Conservation (phyloP, 192 early-diverging fungal species). For the Diversispora epigaea region DNA sequence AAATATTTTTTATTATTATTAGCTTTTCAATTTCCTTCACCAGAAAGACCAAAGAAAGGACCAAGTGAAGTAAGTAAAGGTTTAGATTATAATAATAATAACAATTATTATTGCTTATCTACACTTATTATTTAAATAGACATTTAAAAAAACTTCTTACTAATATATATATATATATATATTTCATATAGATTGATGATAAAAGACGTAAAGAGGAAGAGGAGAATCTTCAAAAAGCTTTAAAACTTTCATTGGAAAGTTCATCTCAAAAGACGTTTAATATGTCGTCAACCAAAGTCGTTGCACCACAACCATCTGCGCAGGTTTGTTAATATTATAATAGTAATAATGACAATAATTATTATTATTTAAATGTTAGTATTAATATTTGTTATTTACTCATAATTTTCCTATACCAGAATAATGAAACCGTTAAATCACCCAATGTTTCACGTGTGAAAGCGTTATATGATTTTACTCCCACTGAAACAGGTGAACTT, state of each 20-base stretch:
- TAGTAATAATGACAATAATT: conserved; percentile 40
- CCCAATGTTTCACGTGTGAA: conserved; percentile 55
- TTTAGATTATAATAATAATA: too few species aligned
- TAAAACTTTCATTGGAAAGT: conserved; percentile 70
- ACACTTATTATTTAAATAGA: too few species aligned
- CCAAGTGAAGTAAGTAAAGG: too few species aligned
- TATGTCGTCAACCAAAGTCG: not conserved
- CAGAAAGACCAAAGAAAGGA: too few species aligned
- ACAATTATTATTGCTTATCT: too few species aligned
- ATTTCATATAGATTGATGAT: conserved; percentile 1
- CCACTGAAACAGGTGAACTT: conserved; percentile 88
- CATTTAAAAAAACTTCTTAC: too few species aligned
- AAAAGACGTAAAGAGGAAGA: conserved; percentile 89
- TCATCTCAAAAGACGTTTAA: not conserved
- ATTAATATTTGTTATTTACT: not conserved
- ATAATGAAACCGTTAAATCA: not conserved
- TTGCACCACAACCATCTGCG: not conserved
- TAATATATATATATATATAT: too few species aligned
- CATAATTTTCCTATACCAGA: not conserved
- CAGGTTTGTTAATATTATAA: not conserved
- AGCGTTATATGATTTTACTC: conserved; percentile 91
- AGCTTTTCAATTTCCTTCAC: too few species aligned
- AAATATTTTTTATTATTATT: too few species aligned
- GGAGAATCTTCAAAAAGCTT: conserved; percentile 89
- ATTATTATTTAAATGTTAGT: not conserved